Conservation (phyloP, 2,329 filamentous ascomycete species). For the Talaromyces rugulosus region DNA sequence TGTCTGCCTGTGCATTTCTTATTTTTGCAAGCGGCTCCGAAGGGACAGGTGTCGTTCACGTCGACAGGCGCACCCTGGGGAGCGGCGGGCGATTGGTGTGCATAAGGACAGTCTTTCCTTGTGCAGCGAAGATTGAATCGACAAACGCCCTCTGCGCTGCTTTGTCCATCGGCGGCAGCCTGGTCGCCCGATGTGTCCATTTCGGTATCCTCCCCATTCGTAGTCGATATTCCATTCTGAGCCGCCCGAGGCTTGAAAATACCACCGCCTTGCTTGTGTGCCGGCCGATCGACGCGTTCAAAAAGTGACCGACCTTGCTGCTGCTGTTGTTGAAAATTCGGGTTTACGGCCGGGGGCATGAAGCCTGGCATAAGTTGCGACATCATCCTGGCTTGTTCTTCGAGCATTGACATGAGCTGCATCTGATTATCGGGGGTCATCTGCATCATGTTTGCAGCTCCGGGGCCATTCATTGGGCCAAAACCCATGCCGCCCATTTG, state of each 20-base stretch:
- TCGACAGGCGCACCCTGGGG: conserved; percentile 74
- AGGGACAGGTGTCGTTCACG: conserved; percentile 73
- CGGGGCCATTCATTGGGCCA: conserved; percentile 24
- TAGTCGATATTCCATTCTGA: conserved; percentile 22
- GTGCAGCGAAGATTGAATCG: conserved; percentile 86
- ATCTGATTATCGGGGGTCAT: conserved; percentile 67
- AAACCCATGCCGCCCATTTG: conserved; percentile 43
- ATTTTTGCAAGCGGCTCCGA: conserved; percentile 91
- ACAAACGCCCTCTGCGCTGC: conserved; percentile 67
- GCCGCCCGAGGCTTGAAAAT: conserved; percentile 48
- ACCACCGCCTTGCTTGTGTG: conserved; percentile 50
- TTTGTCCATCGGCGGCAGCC: conserved; percentile 35
- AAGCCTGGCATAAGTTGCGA: conserved; percentile 61
- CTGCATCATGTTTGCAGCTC: conserved; percentile 46
- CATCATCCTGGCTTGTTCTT: conserved; percentile 86
- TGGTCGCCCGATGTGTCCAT: conserved; percentile 38
- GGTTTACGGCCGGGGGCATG: conserved; percentile 51
- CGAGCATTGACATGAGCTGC: conserved; percentile 70
- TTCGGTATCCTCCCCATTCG: conserved; percentile 20
- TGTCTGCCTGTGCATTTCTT: conserved; percentile 88
- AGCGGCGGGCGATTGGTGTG: conserved; percentile 89
- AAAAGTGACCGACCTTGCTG: conserved; percentile 61
- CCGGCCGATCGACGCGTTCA: conserved; percentile 59
- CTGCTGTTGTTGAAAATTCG: conserved; percentile 46
- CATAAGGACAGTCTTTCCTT: conserved; percentile 85